Base-by-base conservation (phyloP, 2,329 filamentous ascomycete species). In the Ascochyta viciae-villosae region DNA sequence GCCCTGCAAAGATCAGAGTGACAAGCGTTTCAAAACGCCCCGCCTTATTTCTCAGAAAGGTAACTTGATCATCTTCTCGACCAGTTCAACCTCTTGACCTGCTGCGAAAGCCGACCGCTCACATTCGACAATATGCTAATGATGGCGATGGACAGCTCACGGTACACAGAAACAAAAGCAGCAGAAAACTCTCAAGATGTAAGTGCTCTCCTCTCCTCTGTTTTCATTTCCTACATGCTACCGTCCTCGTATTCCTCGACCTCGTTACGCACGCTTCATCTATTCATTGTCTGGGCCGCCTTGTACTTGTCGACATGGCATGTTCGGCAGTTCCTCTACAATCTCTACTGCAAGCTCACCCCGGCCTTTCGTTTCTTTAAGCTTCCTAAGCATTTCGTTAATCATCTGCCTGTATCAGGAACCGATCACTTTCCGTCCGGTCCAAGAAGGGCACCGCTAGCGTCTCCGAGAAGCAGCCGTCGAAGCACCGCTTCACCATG, bases 401-500 rank as follows among this genome's bases (percentile, higher is more conserved):
- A 58, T 62, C 58, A 39, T 59, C 70, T 46, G 60, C 60, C 27
- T 61, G 58, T 40, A 15, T 51, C 66, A 90, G 88, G 88, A 89
- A 90, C 70, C 89, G 89, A 69, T 85, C 87, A 58, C 83, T 91
- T 58, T 92, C 89, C 27, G 85, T 91, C 71, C 88, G 89, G 67
- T 89, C 88, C 58, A 84, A 85, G 74, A 85, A 85, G 73, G 77
- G 70, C 55, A 58, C 76, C 57, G 76, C 78, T 55, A 64, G 68
- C 72, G 74, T 68, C 74, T 78, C 71, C 66, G 76, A 74, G 56
- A 79, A 75, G 67, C 76, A 71, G 16, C 69, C 71, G 43, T 66
- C 79, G 53, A 87, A 85, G 68, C 87, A 90, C 74, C 88, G 87
- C 71, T 96, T 98, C 81, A 90, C 88, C 56, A 89, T 98, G 80